Percentiles rank a stretch among this genome's conserved stretches.
Conservation (phyloP, 371 early-diverging fungal genomes). For the Massospora cicadina region DNA sequence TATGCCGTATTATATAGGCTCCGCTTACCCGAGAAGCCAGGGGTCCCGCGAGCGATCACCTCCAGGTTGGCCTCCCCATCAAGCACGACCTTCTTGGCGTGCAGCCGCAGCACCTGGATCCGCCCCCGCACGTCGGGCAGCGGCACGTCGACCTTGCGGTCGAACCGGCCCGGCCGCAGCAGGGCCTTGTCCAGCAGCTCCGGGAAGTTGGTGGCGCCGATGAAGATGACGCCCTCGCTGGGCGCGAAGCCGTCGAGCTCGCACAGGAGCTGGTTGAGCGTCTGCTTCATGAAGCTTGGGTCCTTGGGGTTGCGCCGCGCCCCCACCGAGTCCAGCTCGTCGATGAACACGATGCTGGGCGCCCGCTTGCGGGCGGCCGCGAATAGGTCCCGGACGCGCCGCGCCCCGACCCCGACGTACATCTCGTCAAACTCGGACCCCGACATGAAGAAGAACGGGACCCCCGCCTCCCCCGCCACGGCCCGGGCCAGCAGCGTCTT, state of each 20-base stretch:
- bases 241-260: slow-evolving; percentile 93
- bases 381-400: slow-evolving; percentile 59
- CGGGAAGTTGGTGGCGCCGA: slow-evolving; percentile 98
- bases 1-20: neutral
- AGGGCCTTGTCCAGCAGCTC: slow-evolving; percentile 95
- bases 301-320: slow-evolving; percentile 88
- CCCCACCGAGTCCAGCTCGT: slow-evolving; percentile 98
- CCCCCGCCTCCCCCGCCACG: slow-evolving; percentile 84
- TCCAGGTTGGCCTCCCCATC: slow-evolving; percentile 49
- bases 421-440: slow-evolving; percentile 96
- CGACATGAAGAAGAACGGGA: slow-evolving; percentile 94
- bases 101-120: slow-evolving; percentile 77
- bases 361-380: slow-evolving; percentile 86
- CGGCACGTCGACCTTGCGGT: slow-evolving; percentile 88
- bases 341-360: slow-evolving; percentile 99
- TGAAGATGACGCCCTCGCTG: slow-evolving; percentile 86
- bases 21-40: slow-evolving; percentile 71
- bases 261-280: slow-evolving; percentile 89
- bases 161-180: slow-evolving; percentile 95
- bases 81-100: slow-evolving; percentile 54
- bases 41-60: slow-evolving; percentile 87
- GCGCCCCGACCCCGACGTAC: slow-evolving; percentile 97
- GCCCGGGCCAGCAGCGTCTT: slow-evolving; percentile 81
- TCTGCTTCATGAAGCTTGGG: slow-evolving; percentile 86
- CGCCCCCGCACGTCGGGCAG: slow-evolving; percentile 94